Evolutionary conservation across 2,329 filamentous ascomycete genomes (phyloP).

Genomic region (Dactylellina drechsleri): DNA sequence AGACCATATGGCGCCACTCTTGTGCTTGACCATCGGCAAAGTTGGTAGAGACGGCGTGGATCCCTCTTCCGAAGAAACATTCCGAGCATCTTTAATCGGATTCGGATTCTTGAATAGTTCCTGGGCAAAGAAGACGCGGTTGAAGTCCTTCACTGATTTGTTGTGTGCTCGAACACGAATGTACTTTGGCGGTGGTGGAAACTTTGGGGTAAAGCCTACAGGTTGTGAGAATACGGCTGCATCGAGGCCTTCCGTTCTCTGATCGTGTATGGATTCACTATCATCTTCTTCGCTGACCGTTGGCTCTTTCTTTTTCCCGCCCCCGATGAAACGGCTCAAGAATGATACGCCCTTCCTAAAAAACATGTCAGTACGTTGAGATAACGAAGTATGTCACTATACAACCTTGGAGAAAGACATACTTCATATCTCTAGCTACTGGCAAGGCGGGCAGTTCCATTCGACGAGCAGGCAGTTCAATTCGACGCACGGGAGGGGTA

Average conservation of each 20-base stretch:
- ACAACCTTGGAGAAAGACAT: slow-evolving; percentile 1
- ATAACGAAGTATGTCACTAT: neutral
- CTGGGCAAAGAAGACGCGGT: slow-evolving; percentile 89
- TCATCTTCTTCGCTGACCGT: slow-evolving; percentile 65
- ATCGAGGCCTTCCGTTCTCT: slow-evolving; percentile 80
- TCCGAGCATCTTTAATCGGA: slow-evolving; percentile 59
- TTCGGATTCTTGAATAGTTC: slow-evolving; percentile 73
- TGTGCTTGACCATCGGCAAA: slow-evolving; percentile 55
- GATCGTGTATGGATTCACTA: slow-evolving; percentile 74
- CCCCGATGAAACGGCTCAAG: slow-evolving; percentile 82
- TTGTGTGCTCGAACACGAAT: slow-evolving; percentile 81
- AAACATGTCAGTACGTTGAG: slow-evolving; percentile 19
- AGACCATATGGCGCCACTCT: slow-evolving; percentile 82
- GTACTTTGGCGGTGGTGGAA: slow-evolving; percentile 89
- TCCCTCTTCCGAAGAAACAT: slow-evolving; percentile 62
- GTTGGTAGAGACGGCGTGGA: slow-evolving; percentile 58
- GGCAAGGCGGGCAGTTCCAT: slow-evolving; percentile 28
- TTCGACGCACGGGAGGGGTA: slow-evolving; percentile 40
- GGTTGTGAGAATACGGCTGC: slow-evolving; percentile 83
- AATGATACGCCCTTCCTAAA: slow-evolving; percentile 86
- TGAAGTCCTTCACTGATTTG: slow-evolving; percentile 83
- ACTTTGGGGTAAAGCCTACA: slow-evolving; percentile 82
- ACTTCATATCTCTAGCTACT: slow-evolving; percentile 46
- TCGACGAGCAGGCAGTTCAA: slow-evolving; percentile 30
- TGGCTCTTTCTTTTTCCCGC: slow-evolving; percentile 74